A percentile compares a stretch with the other conserved stretches of the same genome.
Evolutionary conservation across 495 filamentous ascomycete species (phyloP).

Genomic region (Rhizodiscina lignyota): DNA sequence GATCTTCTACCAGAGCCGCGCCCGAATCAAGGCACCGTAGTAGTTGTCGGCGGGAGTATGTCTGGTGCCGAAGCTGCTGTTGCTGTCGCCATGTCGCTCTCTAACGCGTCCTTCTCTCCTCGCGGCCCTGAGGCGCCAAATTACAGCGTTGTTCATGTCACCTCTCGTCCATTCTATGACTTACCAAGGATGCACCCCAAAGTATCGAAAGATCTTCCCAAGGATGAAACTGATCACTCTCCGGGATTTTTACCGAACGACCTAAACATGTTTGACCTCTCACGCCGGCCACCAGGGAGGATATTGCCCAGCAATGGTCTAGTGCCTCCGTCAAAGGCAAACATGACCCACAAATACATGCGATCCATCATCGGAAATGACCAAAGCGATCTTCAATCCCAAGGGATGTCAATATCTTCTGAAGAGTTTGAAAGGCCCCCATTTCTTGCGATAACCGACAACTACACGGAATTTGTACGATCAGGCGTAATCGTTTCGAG

Average conservation of each 20-base stretch:
- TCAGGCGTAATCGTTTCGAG: slow-evolving; percentile 39
- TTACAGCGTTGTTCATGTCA: slow-evolving; percentile 41
- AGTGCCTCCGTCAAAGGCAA: slow-evolving; percentile 35
- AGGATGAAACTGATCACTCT: slow-evolving; percentile 22
- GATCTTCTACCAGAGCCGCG: slow-evolving; percentile 10
- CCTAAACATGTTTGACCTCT: slow-evolving; percentile 53
- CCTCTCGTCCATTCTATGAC: slow-evolving; percentile 54
- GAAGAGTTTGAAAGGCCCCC: slow-evolving; percentile 31
- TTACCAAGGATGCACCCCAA: slow-evolving; percentile 46
- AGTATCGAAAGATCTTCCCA: slow-evolving; percentile 17
- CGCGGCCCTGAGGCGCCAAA: background rate
- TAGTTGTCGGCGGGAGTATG: slow-evolving; percentile 72
- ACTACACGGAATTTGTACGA: slow-evolving; percentile 56
- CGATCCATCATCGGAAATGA: slow-evolving; percentile 41
- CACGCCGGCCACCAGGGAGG: slow-evolving; percentile 34
- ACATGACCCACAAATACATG: slow-evolving; percentile 34
- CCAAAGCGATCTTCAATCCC: slow-evolving; percentile 36
- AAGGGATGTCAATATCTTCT: slow-evolving; percentile 18
- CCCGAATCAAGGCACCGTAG: slow-evolving; percentile 36
- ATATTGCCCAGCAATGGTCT: slow-evolving; percentile 42
- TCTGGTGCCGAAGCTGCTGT: slow-evolving; percentile 65
- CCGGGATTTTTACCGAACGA: slow-evolving; percentile 62
- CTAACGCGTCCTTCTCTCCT: slow-evolving; percentile 34
- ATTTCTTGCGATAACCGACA: slow-evolving; percentile 51
- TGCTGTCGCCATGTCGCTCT: slow-evolving; percentile 51